phyloP scores from a whole-genome alignment of 2,329 filamentous ascomycete genomes.

The Cordyceps cicadae region DNA sequence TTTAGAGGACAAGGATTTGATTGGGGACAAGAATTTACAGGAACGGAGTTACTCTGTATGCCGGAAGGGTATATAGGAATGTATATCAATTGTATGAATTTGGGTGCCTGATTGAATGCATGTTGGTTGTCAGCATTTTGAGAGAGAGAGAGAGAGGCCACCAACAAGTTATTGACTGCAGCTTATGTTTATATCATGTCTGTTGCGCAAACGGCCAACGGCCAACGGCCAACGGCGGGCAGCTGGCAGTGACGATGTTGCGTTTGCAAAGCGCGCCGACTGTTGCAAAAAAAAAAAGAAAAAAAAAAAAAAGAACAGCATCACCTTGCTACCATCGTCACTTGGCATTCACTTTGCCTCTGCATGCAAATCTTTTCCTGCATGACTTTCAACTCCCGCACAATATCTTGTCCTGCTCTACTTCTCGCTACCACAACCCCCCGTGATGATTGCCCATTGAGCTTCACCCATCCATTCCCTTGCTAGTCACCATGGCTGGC shows the following conservation, averaged over 20 bases:
- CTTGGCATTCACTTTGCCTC: conserved; percentile 2
- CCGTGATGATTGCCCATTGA: conserved; percentile 5
- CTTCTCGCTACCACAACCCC: not conserved
- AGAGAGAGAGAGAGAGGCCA: no score
- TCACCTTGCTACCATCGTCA: not conserved
- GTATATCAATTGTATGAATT: conserved; percentile 23
- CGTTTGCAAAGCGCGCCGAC: not conserved
- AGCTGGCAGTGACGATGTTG: not conserved
- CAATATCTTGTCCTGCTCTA: not conserved
- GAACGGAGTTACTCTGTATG: conserved; percentile 28
- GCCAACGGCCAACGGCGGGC: no score
- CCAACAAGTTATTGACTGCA: not conserved
- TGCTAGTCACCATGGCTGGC: conserved; percentile 6
- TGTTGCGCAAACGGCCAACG: not conserved
- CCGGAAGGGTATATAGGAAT: conserved; percentile 17
- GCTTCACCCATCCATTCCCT: not conserved
- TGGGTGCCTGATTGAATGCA: conserved; percentile 6
- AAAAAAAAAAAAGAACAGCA: not conserved
- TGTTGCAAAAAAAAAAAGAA: not conserved
- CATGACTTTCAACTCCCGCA: not conserved
- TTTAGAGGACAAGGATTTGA: conserved; percentile 1
- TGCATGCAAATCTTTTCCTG: not conserved
- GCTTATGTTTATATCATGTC: not conserved
- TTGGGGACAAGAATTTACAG: conserved; percentile 7
- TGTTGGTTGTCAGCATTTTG: not conserved